Evolutionary conservation across 768 basidiomycete genomes (phyloP).

Genomic region (Leccinum truebloodii): DNA sequence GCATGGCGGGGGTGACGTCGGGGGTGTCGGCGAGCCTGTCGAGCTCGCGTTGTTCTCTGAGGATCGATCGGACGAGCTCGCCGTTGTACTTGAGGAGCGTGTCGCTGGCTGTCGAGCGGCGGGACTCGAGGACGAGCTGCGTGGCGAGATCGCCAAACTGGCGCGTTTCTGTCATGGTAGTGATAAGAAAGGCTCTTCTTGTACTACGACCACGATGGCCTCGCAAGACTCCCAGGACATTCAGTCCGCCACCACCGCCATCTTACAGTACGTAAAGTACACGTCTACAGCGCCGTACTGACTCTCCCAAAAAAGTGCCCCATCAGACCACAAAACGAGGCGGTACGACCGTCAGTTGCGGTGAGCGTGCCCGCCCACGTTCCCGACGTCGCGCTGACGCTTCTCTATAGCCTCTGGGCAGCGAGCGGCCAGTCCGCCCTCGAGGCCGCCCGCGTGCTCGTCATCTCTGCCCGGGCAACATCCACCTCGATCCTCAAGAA

Average conservation of each 20-base stretch:
- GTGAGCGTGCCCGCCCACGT: constrained; percentile 40
- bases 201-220: constrained; percentile 25
- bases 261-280: constrained; percentile 32
- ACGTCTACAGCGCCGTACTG: constrained; percentile 3
- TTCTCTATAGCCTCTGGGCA: constrained; percentile 76
- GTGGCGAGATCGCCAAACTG: constrained; percentile 87
- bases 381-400: background rate
- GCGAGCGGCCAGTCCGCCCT: constrained; percentile 87
- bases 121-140: constrained; percentile 83
- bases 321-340: constrained; percentile 84
- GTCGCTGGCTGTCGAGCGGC: constrained; percentile 81
- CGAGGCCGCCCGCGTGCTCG: constrained; percentile 79
- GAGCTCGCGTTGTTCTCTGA: constrained; percentile 90
- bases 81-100: constrained; percentile 92
- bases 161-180: constrained; percentile 48
- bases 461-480: constrained; percentile 80
- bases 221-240: constrained; percentile 48
- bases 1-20: constrained; percentile 57
- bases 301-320: constrained; percentile 39
- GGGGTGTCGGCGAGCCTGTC: constrained; percentile 55
- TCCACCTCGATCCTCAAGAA: constrained; percentile 89
- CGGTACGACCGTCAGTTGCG: constrained; percentile 95
- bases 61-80: constrained; percentile 77
- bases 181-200: constrained; percentile 1
- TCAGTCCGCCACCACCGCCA: constrained; percentile 44